Conservation (phyloP, 306 rosid genomes). For the Quercus robur region DNA sequence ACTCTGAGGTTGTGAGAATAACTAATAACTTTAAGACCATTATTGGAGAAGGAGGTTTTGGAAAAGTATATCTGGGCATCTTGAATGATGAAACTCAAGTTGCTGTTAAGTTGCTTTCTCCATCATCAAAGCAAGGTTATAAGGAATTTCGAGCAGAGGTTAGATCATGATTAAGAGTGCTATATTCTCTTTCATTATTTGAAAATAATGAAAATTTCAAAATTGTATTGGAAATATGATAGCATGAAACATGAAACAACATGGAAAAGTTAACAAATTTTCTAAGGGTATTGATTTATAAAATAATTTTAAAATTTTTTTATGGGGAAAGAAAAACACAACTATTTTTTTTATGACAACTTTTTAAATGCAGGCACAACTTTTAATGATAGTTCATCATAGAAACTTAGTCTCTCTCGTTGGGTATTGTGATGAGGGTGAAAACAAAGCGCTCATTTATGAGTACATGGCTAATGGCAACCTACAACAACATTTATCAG, state of each 20-base stretch:
- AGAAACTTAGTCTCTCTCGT: conserved; percentile 43
- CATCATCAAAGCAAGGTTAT: conserved; percentile 34
- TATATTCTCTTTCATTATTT: not conserved
- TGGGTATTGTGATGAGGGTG: conserved; percentile 35
- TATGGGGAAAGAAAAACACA: no score
- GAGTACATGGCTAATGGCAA: conserved; percentile 33
- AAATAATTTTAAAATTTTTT: no score
- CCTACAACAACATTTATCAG: conserved; percentile 30
- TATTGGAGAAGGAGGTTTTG: conserved; percentile 51
- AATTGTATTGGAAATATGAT: no score
- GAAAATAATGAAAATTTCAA: not conserved
- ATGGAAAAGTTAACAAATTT: no score
- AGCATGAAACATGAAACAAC: no score
- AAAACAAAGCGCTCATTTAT: conserved; percentile 30
- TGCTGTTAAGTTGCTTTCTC: conserved; percentile 21
- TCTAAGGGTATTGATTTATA: no score
- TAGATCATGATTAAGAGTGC: not conserved
- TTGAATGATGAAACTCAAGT: conserved; percentile 22
- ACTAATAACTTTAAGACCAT: conserved; percentile 16
- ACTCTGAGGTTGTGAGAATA: conserved; percentile 6
- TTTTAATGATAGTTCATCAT: conserved; percentile 48
- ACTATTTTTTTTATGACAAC: no score
- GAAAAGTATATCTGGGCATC: conserved; percentile 32
- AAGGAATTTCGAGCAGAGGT: conserved; percentile 28
- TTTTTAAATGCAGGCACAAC: conserved; percentile 27